Evolutionary conservation across 1,139 yeast genomes (phyloP).

Genomic region (Pichia sp.): DNA sequence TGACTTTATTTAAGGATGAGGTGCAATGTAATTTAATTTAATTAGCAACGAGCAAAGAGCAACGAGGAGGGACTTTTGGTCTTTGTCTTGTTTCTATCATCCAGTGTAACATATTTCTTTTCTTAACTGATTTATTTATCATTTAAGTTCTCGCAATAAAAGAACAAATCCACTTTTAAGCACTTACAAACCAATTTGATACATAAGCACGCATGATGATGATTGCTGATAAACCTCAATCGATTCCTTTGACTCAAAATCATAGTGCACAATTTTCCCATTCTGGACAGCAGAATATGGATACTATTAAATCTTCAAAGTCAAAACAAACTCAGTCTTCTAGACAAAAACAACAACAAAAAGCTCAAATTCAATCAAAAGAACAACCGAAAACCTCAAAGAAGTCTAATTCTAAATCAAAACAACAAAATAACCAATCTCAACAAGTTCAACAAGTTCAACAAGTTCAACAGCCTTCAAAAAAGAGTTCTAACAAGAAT

Average conservation of each 20-base stretch:
- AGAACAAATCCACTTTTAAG: too few relatives aligned
- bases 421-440: not conserved
- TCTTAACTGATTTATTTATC: too few relatives aligned
- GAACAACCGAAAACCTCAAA: not conserved
- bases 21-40: too few relatives aligned
- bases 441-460: not conserved
- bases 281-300: not conserved
- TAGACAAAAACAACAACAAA: not conserved
- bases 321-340: not conserved
- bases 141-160: not conserved
- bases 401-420: not conserved
- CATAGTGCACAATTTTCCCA: not conserved
- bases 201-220: constrained; percentile 4
- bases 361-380: not conserved
- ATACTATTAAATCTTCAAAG: not conserved
- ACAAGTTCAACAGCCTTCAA: not conserved
- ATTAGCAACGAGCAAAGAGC: too few relatives aligned
- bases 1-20: too few relatives aligned
- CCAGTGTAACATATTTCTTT: too few relatives aligned
- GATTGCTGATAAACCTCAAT: constrained; percentile 12
- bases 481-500: not conserved
- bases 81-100: too few relatives aligned
- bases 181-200: not conserved
- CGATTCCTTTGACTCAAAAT: constrained; percentile 2
- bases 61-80: too few relatives aligned